Percentiles rank a stretch among this genome's conserved stretches.
phyloP scores from a whole-genome alignment of 345 rosid genomes.

The Punica granatum region DNA sequence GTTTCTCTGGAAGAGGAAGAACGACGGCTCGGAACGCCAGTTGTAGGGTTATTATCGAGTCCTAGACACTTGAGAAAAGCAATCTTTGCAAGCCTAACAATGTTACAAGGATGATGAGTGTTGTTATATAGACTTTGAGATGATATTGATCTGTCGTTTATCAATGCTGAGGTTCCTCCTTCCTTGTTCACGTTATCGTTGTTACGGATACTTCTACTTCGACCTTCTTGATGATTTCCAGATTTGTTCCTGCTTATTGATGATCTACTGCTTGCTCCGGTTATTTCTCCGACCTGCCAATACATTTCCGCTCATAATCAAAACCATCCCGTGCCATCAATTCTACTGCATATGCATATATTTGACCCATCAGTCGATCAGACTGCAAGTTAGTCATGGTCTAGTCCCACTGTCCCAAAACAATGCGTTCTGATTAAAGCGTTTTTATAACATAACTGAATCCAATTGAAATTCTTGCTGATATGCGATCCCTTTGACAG shows the following conservation, averaged over 20 bases:
- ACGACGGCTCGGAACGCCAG: not conserved
- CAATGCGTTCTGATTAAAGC: too few relatives aligned
- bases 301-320: not conserved
- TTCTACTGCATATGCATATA: too few relatives aligned
- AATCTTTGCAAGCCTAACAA: constrained; percentile 33
- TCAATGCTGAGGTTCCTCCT: not conserved
- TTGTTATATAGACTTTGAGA: not conserved
- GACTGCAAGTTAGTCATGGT: too few relatives aligned
- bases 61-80: constrained; percentile 48
- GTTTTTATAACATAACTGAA: too few relatives aligned
- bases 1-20: not conserved
- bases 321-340: too few relatives aligned
- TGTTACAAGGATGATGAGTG: constrained; percentile 35
- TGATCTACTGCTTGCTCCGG: not conserved
- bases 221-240: not conserved
- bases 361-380: too few relatives aligned
- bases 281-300: not conserved
- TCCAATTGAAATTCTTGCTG: too few relatives aligned
- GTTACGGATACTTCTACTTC: not conserved
- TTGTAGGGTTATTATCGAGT: constrained; percentile 10
- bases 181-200: not conserved
- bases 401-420: too few relatives aligned
- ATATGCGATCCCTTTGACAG: too few relatives aligned
- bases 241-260: not conserved
- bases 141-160: not conserved